These are phyloP conservation scores for Penicillium bovifimosum DNA, from an alignment of 495 filamentous ascomycete species.

Conservation along the genomic window DNA sequence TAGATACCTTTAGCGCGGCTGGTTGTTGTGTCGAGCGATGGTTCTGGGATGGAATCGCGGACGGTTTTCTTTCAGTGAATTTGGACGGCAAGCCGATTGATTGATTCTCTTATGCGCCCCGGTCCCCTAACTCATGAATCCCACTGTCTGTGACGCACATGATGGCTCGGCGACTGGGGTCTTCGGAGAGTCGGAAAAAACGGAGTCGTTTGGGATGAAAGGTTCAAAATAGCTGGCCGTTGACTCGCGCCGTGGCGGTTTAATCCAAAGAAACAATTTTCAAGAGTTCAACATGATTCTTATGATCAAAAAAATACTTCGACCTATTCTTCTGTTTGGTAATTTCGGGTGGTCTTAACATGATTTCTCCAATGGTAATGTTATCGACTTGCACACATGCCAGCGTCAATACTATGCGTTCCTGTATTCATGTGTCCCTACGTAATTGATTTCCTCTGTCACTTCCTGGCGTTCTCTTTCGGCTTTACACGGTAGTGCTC, in stretches of 20 bases:
- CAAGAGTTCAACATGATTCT: constrained; percentile 38
- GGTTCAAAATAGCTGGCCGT: constrained; percentile 45
- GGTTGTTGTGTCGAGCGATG: constrained; percentile 45
- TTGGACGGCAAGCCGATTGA: constrained; percentile 42
- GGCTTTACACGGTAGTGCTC: too few species aligned
- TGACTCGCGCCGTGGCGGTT: constrained; percentile 46
- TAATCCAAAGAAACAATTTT: constrained; percentile 44
- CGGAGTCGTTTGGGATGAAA: constrained; percentile 43
- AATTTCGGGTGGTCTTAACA: background rate
- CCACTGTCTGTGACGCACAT: constrained; percentile 37
- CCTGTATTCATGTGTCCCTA: too few species aligned
- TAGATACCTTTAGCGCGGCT: constrained; percentile 51
- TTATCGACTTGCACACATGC: background rate
- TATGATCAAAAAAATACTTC: constrained; percentile 21
- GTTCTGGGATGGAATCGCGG: constrained; percentile 42
- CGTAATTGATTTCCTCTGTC: too few species aligned
- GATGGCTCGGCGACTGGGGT: constrained; percentile 25
- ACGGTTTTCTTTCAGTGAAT: constrained; percentile 45
- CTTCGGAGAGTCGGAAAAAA: constrained; percentile 33
- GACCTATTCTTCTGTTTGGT: constrained; percentile 9
- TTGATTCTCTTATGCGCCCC: constrained; percentile 35
- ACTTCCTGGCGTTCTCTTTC: too few species aligned
- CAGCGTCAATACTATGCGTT: too few species aligned
- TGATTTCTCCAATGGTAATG: background rate
- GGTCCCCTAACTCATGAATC: constrained; percentile 30